Base-by-base conservation (phyloP, 441 rosid genomes). In the Pelargonium australe region DNA sequence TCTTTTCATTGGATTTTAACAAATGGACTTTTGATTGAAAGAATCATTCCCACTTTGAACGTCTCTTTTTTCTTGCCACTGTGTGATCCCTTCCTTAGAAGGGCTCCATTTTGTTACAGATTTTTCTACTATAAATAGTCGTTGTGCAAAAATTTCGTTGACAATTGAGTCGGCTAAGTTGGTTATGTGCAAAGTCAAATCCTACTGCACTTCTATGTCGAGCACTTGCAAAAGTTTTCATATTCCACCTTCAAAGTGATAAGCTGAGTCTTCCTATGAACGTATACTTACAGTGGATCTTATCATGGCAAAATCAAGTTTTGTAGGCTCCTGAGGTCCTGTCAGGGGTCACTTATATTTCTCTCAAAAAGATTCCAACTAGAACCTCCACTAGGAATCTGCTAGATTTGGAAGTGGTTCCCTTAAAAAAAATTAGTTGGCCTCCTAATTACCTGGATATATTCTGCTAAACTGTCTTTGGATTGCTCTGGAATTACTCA, bases 201-300 rank as follows among this genome's bases (percentile, higher is more conserved):
- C 45, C 72, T 66, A 28, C 67, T 57, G 31, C 47, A 44, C 31
- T 62, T 69, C 63, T 63, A 62, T 45, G 31, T 31, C 67, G 16
- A 70, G 67, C 72, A 70, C 72, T 70, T 9, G 58, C 31, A 63
- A 63, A 70, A 25, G 72, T 47, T 63, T 6, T 37, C 5, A 20
- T 37, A 20, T 37, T 43, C 62, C 44, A 17, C 63, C 67, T 70
- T 62, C 47, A 8, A 44, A 25, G 66, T n/a, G 66, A 61, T 44
- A 13, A 62, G 58, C 13, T 3, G 62, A 69, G 66, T 68, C 65
- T 68, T 60, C 53, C 70, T 51, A 67, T 67, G 20, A 11, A 64
- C 17, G 6, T 28, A 41, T 25, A 49, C 55, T 25, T 61, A 69
- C 25, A 14, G 73, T 70, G 73, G 67, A 55, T 14, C 62, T 70